Conservation (phyloP, 805 yeast species). For the Ogataea kodamae region DNA sequence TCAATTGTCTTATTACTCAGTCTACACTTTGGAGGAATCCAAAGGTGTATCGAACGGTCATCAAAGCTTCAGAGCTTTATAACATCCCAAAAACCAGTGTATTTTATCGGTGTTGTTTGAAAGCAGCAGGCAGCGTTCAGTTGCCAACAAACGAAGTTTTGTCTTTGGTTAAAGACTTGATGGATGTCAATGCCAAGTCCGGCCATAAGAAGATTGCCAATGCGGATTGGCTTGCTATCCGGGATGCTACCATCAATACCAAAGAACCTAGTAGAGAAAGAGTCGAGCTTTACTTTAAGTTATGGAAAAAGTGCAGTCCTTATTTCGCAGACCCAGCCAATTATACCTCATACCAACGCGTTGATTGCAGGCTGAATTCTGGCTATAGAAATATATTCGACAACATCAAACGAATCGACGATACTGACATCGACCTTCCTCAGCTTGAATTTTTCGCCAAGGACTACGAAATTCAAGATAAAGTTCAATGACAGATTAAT, state of each 20-base stretch:
- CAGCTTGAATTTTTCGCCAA: constrained; percentile 30
- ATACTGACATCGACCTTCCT: constrained; percentile 36
- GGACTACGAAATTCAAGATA: constrained; percentile 1
- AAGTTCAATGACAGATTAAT: not conserved
- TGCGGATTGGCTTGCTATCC: constrained; percentile 82
- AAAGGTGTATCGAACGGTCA: constrained; percentile 58
- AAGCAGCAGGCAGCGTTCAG: constrained; percentile 62
- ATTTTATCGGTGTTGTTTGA: constrained; percentile 67
- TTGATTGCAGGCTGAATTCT: constrained; percentile 40
- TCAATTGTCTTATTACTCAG: constrained; percentile 69
- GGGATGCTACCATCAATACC: constrained; percentile 69
- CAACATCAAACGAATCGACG: constrained; percentile 33
- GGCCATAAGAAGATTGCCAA: constrained; percentile 60
- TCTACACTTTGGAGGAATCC: constrained; percentile 63
- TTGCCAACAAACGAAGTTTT: constrained; percentile 52
- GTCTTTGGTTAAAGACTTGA: constrained; percentile 24
- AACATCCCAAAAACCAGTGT: constrained; percentile 62
- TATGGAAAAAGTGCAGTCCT: constrained; percentile 49
- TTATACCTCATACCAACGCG: constrained; percentile 39
- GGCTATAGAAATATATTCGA: constrained; percentile 34
- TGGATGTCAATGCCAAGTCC: constrained; percentile 43
- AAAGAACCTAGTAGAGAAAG: constrained; percentile 37
- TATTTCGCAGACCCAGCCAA: constrained; percentile 43
- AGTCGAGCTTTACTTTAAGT: constrained; percentile 48
- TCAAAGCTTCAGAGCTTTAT: constrained; percentile 57